Base-by-base conservation (phyloP, 768 basidiomycete species). In the Lentinula sp. region DNA sequence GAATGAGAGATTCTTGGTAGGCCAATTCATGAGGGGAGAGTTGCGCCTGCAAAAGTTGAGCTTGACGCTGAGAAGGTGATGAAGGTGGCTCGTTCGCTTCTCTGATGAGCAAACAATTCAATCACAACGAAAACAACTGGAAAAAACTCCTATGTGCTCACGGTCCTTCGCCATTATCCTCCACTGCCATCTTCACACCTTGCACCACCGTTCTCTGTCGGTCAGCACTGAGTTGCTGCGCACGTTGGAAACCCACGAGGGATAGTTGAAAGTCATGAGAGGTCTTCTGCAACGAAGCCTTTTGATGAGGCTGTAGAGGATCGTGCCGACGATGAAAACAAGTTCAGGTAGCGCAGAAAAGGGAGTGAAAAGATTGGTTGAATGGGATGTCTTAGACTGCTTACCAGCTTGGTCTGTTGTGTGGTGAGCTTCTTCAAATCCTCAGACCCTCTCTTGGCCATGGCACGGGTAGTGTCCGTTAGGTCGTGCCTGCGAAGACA, bases 1-100 rank as follows among this genome's bases (percentile, higher is more conserved):
- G 87, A 57, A 97, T 94, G 41, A 98, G 77, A 9, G 93, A 91
- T 70, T 99, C 96, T 72, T 98, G 97, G 71, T 95, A 95, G 13
- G 93, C 93, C 23, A 98, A 82, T 73, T 98, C 96, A 62, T 91
- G 90, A 0, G 92, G 91, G 1, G 91, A 93, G n/a, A 93, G 76
- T 62, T 89, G 87, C 6, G 76, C 76, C 68, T 91, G 87, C 33
- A 91, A 71, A 0, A 86, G 73, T 66, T 89, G 87, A 0, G 84
- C 86, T 70, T 90, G 88, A 61, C 85, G 83, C 65, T 88, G 83
- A 50, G 82, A 81, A 3, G 84, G 79, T 3, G 81, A 77, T 55
- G 80, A 71, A 16, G 72, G 71, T 68, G 64, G 76, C 71, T 68
- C 73, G 63, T 68, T 76, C 68, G 62, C 66, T 67, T 42, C 53